Evolutionary conservation across 768 basidiomycete genomes (phyloP).

Genomic region (Plicaturopsis crispa): DNA sequence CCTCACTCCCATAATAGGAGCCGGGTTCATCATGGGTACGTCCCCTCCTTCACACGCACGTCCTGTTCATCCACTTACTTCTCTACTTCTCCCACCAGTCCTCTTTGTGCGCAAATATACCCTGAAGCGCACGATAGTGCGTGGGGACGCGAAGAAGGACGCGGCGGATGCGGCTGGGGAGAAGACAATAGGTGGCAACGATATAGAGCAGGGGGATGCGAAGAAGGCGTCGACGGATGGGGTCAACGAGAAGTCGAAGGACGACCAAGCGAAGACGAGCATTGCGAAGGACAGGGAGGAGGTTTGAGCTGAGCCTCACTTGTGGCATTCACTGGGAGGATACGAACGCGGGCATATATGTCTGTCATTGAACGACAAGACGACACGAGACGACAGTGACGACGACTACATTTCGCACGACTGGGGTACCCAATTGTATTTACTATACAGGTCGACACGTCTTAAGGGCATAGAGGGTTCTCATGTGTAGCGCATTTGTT

Average conservation of each 20-base stretch:
- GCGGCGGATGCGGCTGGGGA: constrained; percentile 22
- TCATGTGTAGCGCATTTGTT: too few species aligned
- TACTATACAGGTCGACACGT: too few species aligned
- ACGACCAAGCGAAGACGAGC: constrained; percentile 8
- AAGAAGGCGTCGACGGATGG: constrained; percentile 10
- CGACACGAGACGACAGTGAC: too few species aligned
- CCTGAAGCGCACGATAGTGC: constrained; percentile 42
- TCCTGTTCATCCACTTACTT: not conserved
- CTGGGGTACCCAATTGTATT: too few species aligned
- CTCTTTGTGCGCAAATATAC: constrained; percentile 55
- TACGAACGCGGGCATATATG: too few species aligned
- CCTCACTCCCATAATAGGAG: constrained; percentile 48
- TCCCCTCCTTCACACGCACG: constrained; percentile 2
- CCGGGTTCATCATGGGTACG: constrained; percentile 36
- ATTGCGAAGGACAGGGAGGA: constrained; percentile 9
- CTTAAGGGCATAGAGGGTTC: too few species aligned
- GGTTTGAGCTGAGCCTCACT: too few species aligned
- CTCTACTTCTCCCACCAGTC: constrained; percentile 22
- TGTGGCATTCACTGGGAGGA: too few species aligned
- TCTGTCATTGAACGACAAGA: too few species aligned
- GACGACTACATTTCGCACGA: too few species aligned
- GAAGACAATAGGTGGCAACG: constrained; percentile 10
- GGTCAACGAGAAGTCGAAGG: constrained; percentile 21
- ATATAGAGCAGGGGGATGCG: constrained; percentile 8
- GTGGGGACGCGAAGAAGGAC: constrained; percentile 14